Evolutionary conservation across 164 flowering plant species (phyloP).

Genomic region (Nelumbo lutea): DNA sequence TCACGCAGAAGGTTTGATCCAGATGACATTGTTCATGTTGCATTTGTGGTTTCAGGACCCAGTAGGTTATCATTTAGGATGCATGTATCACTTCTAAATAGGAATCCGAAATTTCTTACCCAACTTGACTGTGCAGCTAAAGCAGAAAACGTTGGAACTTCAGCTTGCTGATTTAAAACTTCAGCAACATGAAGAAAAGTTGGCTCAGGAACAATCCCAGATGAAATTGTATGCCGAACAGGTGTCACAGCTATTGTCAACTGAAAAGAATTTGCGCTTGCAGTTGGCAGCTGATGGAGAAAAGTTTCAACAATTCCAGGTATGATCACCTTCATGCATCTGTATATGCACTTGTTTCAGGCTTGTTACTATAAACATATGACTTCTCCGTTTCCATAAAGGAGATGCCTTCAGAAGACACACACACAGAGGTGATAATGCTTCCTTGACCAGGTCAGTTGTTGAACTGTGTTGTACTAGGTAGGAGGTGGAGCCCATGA

Average conservation of each 20-base stretch:
- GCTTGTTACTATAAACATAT: background rate
- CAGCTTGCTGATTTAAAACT: constrained; percentile 85
- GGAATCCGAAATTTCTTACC: constrained; percentile 5
- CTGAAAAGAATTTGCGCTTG: constrained; percentile 81
- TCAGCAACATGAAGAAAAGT: constrained; percentile 79
- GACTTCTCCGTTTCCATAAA: background rate
- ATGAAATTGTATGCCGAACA: constrained; percentile 89
- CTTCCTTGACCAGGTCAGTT: background rate
- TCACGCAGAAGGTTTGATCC: constrained; percentile 56
- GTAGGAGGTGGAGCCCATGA: background rate
- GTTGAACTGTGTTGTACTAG: too few species aligned
- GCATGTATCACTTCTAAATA: background rate
- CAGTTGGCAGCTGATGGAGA: constrained; percentile 91
- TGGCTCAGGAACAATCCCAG: constrained; percentile 73
- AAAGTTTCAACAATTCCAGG: constrained; percentile 96
- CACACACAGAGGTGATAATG: background rate
- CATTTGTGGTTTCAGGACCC: background rate
- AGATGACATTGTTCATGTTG: background rate
- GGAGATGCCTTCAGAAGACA: background rate
- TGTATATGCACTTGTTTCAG: background rate
- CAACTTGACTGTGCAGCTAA: constrained; percentile 50
- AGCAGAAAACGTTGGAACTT: constrained; percentile 83
- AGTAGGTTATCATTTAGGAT: background rate
- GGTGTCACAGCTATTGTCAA: constrained; percentile 69
- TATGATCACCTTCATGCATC: constrained; percentile 16